Evolutionary conservation across 805 yeast genomes (phyloP), one percentile per base, ranked within the genome.

Genomic region (Cyberlindnera euphorbiiphila): DNA sequence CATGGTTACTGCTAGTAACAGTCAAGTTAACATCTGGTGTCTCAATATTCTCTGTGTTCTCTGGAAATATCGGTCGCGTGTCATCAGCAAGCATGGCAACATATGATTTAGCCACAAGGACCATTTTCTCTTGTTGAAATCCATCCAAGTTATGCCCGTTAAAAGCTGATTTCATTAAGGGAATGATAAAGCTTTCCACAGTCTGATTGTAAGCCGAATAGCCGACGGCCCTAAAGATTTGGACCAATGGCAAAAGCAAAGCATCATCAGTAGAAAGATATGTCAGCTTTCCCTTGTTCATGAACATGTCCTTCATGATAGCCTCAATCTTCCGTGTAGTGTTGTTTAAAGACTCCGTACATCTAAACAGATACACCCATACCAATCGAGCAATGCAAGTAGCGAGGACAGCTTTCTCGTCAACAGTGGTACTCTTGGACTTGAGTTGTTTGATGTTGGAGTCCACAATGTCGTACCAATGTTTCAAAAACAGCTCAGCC

Each of bases 321-420:
- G 62, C 53, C 41, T 83, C 95, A 34, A 93, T 67, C 38, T 81
- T 81, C 51, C 88, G 81, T 3, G 89, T 78, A 1, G 95, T 88
- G 41, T 85, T 81, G 56, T 91, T 93, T 49, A 91, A 64, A 0
- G 97, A 83, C 49, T 94, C 98, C 0, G 95, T 76, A 47, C 88
- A 78, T 45, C 98, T 68, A 59, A 81, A 86, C 17, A 88, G 64
- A 55, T 85, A 93, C 0, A 89, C 95, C 98, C 98, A 93, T 0
- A 85, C 61, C 22, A 94, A 65, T 41, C 96, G 65, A 0, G 95
- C 72, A 4, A 82, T 62, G 39, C 89, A 79, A 0, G 76, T 75
- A 12, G 85, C 71, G 29, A 78, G 71, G 3, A 74, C 74, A 0
- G 75, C 68, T 49, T 81, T 76, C 34, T 65, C 69, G 3, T 58